Base-by-base conservation (phyloP, 2,329 filamentous ascomycete genomes). In the Paramyrothecium roridum region DNA sequence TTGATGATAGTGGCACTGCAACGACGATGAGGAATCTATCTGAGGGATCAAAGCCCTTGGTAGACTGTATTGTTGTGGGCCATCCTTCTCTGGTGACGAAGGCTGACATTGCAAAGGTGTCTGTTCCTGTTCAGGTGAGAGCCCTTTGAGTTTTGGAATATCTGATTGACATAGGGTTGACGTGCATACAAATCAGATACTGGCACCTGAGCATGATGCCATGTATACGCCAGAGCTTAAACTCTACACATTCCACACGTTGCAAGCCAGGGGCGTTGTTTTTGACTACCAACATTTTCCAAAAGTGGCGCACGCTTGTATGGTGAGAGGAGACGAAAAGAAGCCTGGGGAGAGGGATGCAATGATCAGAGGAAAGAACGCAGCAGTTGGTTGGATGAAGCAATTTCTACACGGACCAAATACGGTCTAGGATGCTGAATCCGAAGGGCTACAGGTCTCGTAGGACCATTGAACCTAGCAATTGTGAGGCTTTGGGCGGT, bases 251-350 rank as follows among this genome's bases (percentile, higher is more conserved):
- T 73, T 74, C 58, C 58, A 69, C 53, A 70, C 63, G 2, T 52
- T 80, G 40, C 69, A 65, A n/a, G 63, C 57, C 20, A 52, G 68
- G 10, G 67, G 67, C 0, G 54, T 79, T 10, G 58, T 66, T 1
- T 80, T 73, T 54, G 74, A 78, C 52, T 81, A 78, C 63, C 71
- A 74, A 57, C 70, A 78, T 60, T 80, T 79, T 73, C 77, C 0
- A 75, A 74, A 0, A 63, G 80, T 8, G 65, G 61, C 47, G n/a
- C 79, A 83, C 66, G 70, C 64, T 3, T 80, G 73, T 59, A 60
- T 74, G 16, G 61, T 69, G 1, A 66, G 74, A 49, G 75, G 76
- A 1, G 67, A 78, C 63, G 57, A 59, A 50, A 64, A 63, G 13
- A 67, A 70, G 23, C 48, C 62, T 2, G 70, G 66, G 0, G 72